phyloP scores from a whole-genome alignment of 2,329 filamentous ascomycete species.

The Xylaria sp. region DNA sequence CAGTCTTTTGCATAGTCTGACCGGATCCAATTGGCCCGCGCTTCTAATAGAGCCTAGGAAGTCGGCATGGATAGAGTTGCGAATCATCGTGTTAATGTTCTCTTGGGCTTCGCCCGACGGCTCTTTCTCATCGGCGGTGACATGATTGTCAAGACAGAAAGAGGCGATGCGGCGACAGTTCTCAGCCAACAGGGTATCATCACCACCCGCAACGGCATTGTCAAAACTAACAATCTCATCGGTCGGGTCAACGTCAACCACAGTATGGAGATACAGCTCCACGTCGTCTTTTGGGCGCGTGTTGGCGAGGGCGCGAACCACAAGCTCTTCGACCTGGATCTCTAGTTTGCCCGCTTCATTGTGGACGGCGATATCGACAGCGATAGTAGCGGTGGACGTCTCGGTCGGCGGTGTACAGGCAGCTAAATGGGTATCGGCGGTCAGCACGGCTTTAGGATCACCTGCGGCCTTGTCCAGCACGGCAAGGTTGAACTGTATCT shows the following conservation, averaged over 20 bases:
- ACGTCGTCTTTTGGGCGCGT: constrained; percentile 47
- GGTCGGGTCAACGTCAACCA: constrained; percentile 56
- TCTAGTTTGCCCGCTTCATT: constrained; percentile 45
- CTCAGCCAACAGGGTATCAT: constrained; percentile 49
- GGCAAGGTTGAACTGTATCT: constrained; percentile 54
- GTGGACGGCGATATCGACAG: constrained; percentile 46
- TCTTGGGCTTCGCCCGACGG: constrained; percentile 45
- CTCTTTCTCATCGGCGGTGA: not conserved
- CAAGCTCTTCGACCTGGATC: constrained; percentile 48
- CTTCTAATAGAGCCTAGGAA: constrained; percentile 48
- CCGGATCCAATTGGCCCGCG: constrained; percentile 39
- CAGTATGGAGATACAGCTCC: constrained; percentile 49
- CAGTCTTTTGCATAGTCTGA: constrained; percentile 44
- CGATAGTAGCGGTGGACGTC: constrained; percentile 48
- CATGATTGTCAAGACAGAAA: constrained; percentile 42
- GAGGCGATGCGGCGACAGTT: constrained; percentile 53
- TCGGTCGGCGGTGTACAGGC: constrained; percentile 29
- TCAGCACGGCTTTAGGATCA: constrained; percentile 45
- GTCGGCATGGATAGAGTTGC: constrained; percentile 48
- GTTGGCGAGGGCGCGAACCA: constrained; percentile 45
- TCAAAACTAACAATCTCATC: constrained; percentile 50
- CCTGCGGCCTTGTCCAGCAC: constrained; percentile 37
- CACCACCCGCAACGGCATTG: not conserved
- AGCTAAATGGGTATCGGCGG: constrained; percentile 49
- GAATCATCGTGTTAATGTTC: constrained; percentile 49